Base-by-base conservation (phyloP, 306 rosid genomes). In the Myrica gale region DNA sequence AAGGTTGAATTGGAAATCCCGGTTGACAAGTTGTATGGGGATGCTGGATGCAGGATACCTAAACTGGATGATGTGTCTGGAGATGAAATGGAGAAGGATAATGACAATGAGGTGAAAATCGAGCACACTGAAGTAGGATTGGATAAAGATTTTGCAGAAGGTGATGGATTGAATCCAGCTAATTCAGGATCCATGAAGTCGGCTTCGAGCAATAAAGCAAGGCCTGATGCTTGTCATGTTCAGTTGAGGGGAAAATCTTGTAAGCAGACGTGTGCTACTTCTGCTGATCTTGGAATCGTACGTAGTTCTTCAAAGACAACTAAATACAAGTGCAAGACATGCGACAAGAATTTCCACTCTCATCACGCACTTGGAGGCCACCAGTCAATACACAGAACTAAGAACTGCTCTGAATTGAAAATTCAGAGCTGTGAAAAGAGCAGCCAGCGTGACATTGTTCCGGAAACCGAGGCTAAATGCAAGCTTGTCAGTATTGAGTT, bases 291-390 rank as follows among this genome's bases (percentile, higher is more conserved):
- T 52, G 80, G 65, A 57, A 54, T n/a, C 32, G 11, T 12, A 13
- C 76, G 11, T 57, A 46, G 52, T 78, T 71, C 56, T 26, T 9
- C 2, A 52, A 80, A 62, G 78, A 81, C 53, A 65, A 71, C 51
- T 69, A 62, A 74, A 65, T 74, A 71, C 73, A 71, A 66, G 66
- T 84, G 85, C 88, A 84, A 82, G 80, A 81, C 55, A 45, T 78
- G 83, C 74, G 44, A 72, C 61, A 78, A 72, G 78, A 65, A 71
- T 74, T 84, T 84, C 70, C 3, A 74, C 47, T 74, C 83, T 26
- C 72, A 67, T 55, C 81, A 84, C 67, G 83, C 83, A 56, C 83
- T 81, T 55, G 83, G 82, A 50, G 88, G 83, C 56, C 88, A 84
- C 60, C 85, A 84, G 56, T 70, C 76, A 32, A 52, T 81, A 54